These are phyloP conservation scores for Gymnopus androsaceus DNA, from an alignment of 1,284 basidiomycete genomes.

Conservation along the genomic window DNA sequence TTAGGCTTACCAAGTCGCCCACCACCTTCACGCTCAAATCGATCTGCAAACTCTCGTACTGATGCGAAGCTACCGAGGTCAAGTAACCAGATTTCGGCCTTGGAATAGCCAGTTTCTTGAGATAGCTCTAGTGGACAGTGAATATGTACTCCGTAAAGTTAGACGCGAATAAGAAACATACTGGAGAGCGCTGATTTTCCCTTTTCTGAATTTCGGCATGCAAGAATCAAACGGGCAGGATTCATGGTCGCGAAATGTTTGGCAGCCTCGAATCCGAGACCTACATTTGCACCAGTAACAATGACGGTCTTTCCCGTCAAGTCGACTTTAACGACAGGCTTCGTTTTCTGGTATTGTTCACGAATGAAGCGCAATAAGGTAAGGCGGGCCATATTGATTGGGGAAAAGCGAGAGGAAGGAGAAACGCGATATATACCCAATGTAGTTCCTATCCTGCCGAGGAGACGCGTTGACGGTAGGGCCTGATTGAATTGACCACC, in stretches of 20 bases:
- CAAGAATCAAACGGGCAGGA: constrained; percentile 30
- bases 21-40: constrained; percentile 37
- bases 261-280: constrained; percentile 35
- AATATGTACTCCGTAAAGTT: not conserved
- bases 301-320: constrained; percentile 34
- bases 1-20: too few species aligned
- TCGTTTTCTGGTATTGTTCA: not conserved
- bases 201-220: constrained; percentile 28
- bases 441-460: too few species aligned
- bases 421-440: too few species aligned
- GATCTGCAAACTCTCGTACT: constrained; percentile 38
- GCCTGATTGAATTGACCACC: too few species aligned
- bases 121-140: constrained; percentile 27
- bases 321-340: constrained; percentile 22
- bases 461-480: not conserved
- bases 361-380: constrained; percentile 5
- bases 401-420: not conserved
- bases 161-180: constrained; percentile 16
- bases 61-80: constrained; percentile 41
- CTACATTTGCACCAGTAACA: constrained; percentile 35
- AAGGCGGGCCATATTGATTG: constrained; percentile 7
- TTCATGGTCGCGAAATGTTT: constrained; percentile 35
- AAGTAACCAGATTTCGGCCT: constrained; percentile 37
- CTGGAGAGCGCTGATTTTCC: constrained; percentile 25
- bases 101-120: constrained; percentile 32